phyloP scores from a whole-genome alignment of 805 yeast species.

The Myxozyma nipponensis region DNA sequence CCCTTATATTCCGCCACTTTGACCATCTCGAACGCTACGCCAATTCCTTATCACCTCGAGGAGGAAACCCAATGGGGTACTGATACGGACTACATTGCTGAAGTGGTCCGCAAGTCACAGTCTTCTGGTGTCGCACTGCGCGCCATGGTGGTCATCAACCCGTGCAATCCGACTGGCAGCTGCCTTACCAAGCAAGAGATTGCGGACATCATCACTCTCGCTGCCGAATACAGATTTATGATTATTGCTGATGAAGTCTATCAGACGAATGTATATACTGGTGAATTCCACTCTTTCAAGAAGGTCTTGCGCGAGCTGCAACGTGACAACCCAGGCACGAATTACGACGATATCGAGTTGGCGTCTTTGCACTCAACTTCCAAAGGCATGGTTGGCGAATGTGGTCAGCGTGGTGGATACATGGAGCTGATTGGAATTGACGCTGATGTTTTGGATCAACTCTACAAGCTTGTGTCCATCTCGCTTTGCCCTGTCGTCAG shows the following conservation, averaged over 20 bases:
- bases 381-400: conserved; percentile 95
- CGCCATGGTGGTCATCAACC: conserved; percentile 88
- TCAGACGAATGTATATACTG: conserved; percentile 77
- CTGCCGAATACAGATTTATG: conserved; percentile 80
- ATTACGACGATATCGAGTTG: conserved; percentile 70
- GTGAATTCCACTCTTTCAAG: conserved; percentile 75
- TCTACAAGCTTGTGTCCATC: conserved; percentile 84
- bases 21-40: conserved; percentile 74
- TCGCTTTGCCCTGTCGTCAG: conserved; percentile 91
- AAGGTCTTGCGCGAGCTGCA: conserved; percentile 68
- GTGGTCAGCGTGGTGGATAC: conserved; percentile 99
- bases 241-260: conserved; percentile 97
- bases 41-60: conserved; percentile 81
- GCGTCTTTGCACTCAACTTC: conserved; percentile 97
- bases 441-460: conserved; percentile 61
- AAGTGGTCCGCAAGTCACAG: conserved; percentile 48
- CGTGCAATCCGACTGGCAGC: conserved; percentile 98
- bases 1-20: conserved; percentile 96
- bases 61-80: conserved; percentile 84
- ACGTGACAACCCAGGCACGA: conserved; percentile 45
- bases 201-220: conserved; percentile 65
- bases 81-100: conserved; percentile 59
- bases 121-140: conserved; percentile 59
- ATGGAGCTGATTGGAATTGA: conserved; percentile 87
- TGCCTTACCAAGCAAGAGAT: conserved; percentile 64